Conservation (phyloP, 2,329 filamentous ascomycete species). For the Fusarium pseudograminearum region DNA sequence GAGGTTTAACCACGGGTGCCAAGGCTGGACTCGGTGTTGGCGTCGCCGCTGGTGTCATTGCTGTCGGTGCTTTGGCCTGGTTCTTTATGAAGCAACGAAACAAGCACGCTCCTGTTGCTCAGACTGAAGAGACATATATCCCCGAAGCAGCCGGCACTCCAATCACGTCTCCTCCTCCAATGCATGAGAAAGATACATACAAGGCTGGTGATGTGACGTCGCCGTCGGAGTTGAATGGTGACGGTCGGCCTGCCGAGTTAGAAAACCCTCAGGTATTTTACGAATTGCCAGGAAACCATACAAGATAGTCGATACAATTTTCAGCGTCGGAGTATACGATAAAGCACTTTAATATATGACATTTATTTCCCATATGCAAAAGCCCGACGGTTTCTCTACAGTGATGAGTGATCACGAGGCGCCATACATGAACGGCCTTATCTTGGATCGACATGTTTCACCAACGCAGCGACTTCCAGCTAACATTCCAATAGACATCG, state of each 20-base stretch:
- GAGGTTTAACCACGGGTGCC: background rate
- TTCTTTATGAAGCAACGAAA: background rate
- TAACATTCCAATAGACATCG: background rate
- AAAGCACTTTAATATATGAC: background rate
- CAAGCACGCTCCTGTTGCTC: background rate
- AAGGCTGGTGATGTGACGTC: background rate
- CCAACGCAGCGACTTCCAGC: accelerated
- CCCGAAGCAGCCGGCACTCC: background rate
- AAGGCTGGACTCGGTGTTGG: background rate
- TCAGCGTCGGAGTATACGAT: background rate
- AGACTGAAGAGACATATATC: background rate
- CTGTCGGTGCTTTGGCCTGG: background rate
- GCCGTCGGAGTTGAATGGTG: background rate
- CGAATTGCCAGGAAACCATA: background rate
- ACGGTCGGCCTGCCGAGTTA: background rate
- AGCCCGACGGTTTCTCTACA: too few relatives aligned
- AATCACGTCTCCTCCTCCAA: background rate
- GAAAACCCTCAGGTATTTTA: background rate
- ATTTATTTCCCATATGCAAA: background rate
- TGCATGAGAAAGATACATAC: background rate
- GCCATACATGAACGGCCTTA: background rate
- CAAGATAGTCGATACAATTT: background rate
- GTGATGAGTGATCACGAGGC: too few relatives aligned
- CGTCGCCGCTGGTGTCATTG: background rate
- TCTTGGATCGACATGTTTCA: too few relatives aligned